Evolutionary conservation across 139 green algal species (phyloP).

Genomic region (Chlamydomonas incerta): DNA sequence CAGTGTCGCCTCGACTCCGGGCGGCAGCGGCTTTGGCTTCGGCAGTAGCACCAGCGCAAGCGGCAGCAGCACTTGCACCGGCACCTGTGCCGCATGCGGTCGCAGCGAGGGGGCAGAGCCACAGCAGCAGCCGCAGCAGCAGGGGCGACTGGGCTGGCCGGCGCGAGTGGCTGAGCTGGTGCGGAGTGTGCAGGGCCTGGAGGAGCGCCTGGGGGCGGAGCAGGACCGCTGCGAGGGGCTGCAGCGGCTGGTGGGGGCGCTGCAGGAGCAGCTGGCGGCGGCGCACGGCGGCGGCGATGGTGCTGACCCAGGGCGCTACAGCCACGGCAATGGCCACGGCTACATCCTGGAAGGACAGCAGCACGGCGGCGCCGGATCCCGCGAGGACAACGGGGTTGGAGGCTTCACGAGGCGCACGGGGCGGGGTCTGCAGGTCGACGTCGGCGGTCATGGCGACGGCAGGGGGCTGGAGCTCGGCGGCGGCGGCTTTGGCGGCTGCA

Average conservation of each 20-base stretch:
- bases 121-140: constrained; percentile 15
- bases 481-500: not conserved
- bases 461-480: too few species aligned
- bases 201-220: constrained; percentile 20
- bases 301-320: not conserved
- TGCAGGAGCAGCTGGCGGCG: constrained; percentile 28
- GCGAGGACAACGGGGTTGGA: too few species aligned
- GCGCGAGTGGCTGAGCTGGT: constrained; percentile 15
- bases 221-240: constrained; percentile 6
- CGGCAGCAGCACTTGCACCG: not conserved
- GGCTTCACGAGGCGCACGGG: too few species aligned
- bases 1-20: not conserved
- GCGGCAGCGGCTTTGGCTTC: too few species aligned
- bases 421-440: too few species aligned
- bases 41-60: not conserved
- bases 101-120: too few species aligned
- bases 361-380: too few species aligned
- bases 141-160: constrained; percentile 7
- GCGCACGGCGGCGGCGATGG: not conserved
- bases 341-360: too few species aligned
- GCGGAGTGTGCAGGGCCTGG: not conserved
- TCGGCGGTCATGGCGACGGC: too few species aligned
- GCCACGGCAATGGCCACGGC: too few species aligned
- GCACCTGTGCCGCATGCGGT: not conserved
- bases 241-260: constrained; percentile 22